Evolutionary conservation across 176 grass and related monocot species (phyloP), one percentile per base, ranked within the genome.

Genomic region (Bromus sterilis): DNA sequence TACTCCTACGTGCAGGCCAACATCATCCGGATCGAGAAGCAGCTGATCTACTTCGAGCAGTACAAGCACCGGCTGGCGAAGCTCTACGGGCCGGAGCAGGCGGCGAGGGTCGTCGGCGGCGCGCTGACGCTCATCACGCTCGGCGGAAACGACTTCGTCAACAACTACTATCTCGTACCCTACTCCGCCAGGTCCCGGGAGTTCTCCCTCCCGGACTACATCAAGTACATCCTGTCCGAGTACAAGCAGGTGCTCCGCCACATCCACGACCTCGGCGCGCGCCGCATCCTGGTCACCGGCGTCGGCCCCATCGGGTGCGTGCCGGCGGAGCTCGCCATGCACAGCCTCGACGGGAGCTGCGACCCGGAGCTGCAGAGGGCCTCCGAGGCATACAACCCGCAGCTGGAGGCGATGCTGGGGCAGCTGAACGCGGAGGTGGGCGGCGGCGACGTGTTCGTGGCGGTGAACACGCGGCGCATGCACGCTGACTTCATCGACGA

Each of bases 141-240:
- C 4, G 95, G 95, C 9, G 95, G 95, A 70, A 98, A 98, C 56
- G 95, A 98, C 85, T 98, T 98, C 74, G 95, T 98, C 2, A 98
- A 98, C 90, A 98, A 98, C 92, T 98, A 98, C 82, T 98, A 98
- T 86, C 87, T 98, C n/a, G 18, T 98, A 0, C 95, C 95, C 4
- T 98, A 64, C 88, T 98, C 95, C 0, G 31, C 33, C 0, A 77
- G 95, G 4, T 98, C 95, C 9, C 84, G 95, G 5, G 76, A 98
- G 72, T 98, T 98, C 79, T 48, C 95, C 14, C 82, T 98, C 0
- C 92, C 88, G 0, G 93, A 98, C 82, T 98, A 98, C 84, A 29
- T 95, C 79, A 51, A 29, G 32, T 98, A 93, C 41, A 40, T 98
- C 24, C 43, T 95, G 3, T 91, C 86, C 2, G 95, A 98, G 82